Percentiles rank a stretch among this genome's conserved stretches.
These are phyloP conservation scores for Croton setiger DNA, from an alignment of 441 rosid genomes.

Conservation along the genomic window DNA sequence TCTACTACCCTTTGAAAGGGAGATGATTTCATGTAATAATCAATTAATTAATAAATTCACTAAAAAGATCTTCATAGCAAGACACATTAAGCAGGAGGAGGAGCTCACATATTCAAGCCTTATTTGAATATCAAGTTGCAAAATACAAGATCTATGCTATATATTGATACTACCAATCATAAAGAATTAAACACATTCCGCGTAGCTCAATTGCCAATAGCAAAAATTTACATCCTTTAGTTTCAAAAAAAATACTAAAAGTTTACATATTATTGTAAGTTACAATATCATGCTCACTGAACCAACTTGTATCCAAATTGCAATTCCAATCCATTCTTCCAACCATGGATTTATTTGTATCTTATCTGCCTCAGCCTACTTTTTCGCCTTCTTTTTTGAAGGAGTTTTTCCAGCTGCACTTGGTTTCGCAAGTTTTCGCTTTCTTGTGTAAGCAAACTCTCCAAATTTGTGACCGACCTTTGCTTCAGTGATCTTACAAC, in stretches of 20 bases:
- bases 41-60: too few relatives aligned
- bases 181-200: background rate
- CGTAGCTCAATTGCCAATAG: background rate
- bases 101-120: background rate
- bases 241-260: background rate
- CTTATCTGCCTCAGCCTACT: background rate
- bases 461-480: conserved; percentile 66
- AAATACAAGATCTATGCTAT: background rate
- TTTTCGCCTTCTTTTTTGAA: conserved; percentile 14
- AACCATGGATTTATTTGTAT: background rate
- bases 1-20: too few relatives aligned
- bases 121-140: background rate
- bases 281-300: background rate
- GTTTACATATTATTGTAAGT: too few relatives aligned
- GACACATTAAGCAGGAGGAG: background rate
- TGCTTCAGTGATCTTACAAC: conserved; percentile 56
- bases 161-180: background rate
- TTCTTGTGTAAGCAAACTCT: conserved; percentile 56
- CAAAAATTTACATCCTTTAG: background rate
- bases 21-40: too few relatives aligned
- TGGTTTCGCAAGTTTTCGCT: conserved; percentile 22
- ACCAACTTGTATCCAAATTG: background rate
- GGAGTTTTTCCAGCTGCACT: background rate
- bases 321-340: conserved; percentile 1
- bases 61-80: background rate